Evolutionary conservation across 2,329 filamentous ascomycete genomes (phyloP).

Genomic region (Epichloe baconii): DNA sequence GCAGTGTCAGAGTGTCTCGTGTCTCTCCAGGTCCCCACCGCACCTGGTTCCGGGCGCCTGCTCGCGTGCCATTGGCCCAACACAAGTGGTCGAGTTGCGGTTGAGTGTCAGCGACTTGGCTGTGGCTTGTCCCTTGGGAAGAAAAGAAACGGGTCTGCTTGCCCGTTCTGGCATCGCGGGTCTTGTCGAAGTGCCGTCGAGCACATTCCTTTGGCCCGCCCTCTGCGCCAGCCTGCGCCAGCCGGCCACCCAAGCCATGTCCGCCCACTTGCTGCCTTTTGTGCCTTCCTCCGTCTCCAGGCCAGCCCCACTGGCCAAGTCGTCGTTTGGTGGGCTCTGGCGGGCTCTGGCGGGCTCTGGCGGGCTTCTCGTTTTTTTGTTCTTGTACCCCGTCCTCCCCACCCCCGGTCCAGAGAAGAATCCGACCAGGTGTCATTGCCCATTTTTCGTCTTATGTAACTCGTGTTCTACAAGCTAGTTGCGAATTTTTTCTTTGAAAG

Average conservation of each 20-base stretch:
- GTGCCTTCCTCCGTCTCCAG: not conserved
- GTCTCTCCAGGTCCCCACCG: not conserved
- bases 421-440: not conserved
- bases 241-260: not conserved
- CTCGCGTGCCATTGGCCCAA: too few relatives aligned
- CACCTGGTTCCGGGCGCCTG: too few relatives aligned
- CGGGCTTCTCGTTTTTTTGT: not conserved
- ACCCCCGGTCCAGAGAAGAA: not conserved
- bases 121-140: too few relatives aligned
- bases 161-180: not conserved
- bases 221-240: not conserved
- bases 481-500: not conserved
- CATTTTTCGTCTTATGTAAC: not conserved
- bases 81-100: too few relatives aligned
- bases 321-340: not conserved
- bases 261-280: not conserved
- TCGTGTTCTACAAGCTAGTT: not conserved
- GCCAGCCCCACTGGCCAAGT: not conserved
- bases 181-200: not conserved
- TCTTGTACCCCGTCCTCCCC: slow-evolving; percentile 4
- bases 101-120: too few relatives aligned
- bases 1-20: not conserved
- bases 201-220: not conserved
- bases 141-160: not conserved
- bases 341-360: not conserved